Conservation (phyloP, 345 rosid genomes). For the Rhodamnia argentea region DNA sequence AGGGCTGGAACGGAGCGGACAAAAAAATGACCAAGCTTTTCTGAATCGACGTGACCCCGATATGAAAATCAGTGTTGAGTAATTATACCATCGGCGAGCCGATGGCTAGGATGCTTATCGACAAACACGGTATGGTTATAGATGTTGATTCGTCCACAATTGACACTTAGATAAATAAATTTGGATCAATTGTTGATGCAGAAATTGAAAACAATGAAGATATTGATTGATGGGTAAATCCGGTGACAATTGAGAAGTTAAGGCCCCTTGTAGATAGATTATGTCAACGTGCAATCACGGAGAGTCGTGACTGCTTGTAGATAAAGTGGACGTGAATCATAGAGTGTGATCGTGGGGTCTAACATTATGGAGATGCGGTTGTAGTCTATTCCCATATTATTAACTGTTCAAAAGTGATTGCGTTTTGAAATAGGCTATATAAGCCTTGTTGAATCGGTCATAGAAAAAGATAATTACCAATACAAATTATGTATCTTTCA, state of each 20-base stretch:
- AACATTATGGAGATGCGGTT: neutral
- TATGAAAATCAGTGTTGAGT: neutral
- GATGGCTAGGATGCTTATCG: fast-evolving
- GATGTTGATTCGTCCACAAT: fast-evolving
- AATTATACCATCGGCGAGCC: fast-evolving
- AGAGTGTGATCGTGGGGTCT: no score
- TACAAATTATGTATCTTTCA: neutral
- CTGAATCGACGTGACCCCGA: fast-evolving
- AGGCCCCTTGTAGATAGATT: neutral
- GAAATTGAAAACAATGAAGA: neutral
- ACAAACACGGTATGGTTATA: fast-evolving
- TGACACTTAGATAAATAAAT: neutral
- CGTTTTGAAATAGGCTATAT: neutral
- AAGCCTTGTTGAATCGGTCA: neutral
- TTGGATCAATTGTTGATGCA: neutral
- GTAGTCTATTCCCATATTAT: no score
- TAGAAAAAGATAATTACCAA: neutral
- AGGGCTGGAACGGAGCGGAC: neutral
- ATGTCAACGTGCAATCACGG: neutral
- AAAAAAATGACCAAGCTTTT: neutral
- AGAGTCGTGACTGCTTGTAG: neutral
- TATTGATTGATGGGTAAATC: neutral
- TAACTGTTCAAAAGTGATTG: neutral
- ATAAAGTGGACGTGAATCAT: neutral
- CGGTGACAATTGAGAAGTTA: neutral